Conservation (phyloP, 2,329 filamentous ascomycete genomes). For the Dissoconium aciculare region DNA sequence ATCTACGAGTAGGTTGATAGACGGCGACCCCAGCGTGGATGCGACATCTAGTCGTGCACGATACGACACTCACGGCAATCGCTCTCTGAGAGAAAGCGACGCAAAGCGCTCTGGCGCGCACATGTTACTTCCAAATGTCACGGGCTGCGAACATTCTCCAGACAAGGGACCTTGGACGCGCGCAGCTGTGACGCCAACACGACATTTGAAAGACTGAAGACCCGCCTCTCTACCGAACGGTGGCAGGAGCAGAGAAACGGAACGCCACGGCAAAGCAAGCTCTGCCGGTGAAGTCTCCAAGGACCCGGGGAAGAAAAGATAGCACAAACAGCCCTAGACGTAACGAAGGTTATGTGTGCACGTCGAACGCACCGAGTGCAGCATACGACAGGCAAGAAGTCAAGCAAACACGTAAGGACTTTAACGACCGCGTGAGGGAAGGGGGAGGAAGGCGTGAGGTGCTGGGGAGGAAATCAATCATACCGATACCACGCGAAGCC, state of each 20-base stretch:
- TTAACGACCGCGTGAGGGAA: constrained; percentile 19
- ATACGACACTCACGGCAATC: constrained; percentile 16
- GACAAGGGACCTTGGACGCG: constrained; percentile 53
- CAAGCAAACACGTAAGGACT: constrained; percentile 33
- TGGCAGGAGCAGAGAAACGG: constrained; percentile 62
- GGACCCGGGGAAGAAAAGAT: constrained; percentile 74
- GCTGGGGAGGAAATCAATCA: constrained; percentile 55
- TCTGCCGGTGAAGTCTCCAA: constrained; percentile 51
- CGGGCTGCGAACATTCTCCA: constrained; percentile 40
- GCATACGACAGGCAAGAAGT: constrained; percentile 63
- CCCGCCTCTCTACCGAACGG: constrained; percentile 63
- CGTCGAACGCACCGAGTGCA: constrained; percentile 67
- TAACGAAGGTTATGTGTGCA: constrained; percentile 62
- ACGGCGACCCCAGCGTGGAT: constrained; percentile 40
- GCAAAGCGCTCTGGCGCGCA: constrained; percentile 18
- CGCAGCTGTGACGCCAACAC: constrained; percentile 54
- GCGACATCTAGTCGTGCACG: constrained; percentile 24
- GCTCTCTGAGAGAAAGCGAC: constrained; percentile 1
- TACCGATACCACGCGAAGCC: constrained; percentile 99
- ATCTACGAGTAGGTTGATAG: constrained; percentile 52
- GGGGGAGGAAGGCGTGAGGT: constrained; percentile 21
- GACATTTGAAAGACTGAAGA: constrained; percentile 49
- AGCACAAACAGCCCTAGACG: constrained; percentile 72
- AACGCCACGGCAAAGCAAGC: constrained; percentile 43
- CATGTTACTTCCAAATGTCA: constrained; percentile 29